phyloP scores from a whole-genome alignment of 2,329 filamentous ascomycete species.

The Cryphonectria parasitica region DNA sequence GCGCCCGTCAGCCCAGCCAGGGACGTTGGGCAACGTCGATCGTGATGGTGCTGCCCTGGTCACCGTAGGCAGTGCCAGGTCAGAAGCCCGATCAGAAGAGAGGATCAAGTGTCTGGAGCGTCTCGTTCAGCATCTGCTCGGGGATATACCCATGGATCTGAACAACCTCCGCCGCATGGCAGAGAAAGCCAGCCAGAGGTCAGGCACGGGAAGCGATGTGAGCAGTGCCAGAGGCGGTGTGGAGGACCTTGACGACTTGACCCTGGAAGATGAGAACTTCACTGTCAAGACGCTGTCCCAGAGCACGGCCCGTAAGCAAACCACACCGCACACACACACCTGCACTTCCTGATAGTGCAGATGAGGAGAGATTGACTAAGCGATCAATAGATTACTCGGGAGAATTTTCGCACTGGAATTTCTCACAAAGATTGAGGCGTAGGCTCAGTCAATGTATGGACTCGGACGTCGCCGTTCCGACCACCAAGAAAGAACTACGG shows the following conservation, averaged over 20 bases:
- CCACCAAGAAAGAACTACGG: conserved; percentile 27
- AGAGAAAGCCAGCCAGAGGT: conserved; percentile 26
- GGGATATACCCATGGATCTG: conserved; percentile 30
- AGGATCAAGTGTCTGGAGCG: conserved; percentile 28
- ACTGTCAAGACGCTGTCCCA: conserved; percentile 47
- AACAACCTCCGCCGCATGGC: conserved; percentile 32
- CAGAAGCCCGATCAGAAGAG: conserved; percentile 24
- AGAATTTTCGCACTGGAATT: conserved; percentile 58
- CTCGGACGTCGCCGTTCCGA: conserved; percentile 14
- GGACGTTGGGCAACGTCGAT: not conserved
- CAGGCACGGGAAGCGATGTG: conserved; percentile 20
- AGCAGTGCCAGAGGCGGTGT: conserved; percentile 28
- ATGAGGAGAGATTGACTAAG: conserved; percentile 7
- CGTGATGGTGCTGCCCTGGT: not conserved
- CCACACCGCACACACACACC: no score
- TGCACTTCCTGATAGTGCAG: not conserved
- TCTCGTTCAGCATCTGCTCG: conserved; percentile 30
- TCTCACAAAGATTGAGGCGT: conserved; percentile 50
- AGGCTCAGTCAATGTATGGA: conserved; percentile 27
- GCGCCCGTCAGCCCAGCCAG: not conserved
- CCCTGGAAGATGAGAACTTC: conserved; percentile 43
- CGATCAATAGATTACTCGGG: conserved; percentile 50
- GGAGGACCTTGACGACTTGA: conserved; percentile 33
- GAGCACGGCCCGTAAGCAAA: conserved; percentile 45
- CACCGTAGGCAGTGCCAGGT: conserved; percentile 11